These are phyloP conservation scores for Tetrastigma voinierianum DNA, from an alignment of 164 flowering plant species.

Conservation along the genomic window DNA sequence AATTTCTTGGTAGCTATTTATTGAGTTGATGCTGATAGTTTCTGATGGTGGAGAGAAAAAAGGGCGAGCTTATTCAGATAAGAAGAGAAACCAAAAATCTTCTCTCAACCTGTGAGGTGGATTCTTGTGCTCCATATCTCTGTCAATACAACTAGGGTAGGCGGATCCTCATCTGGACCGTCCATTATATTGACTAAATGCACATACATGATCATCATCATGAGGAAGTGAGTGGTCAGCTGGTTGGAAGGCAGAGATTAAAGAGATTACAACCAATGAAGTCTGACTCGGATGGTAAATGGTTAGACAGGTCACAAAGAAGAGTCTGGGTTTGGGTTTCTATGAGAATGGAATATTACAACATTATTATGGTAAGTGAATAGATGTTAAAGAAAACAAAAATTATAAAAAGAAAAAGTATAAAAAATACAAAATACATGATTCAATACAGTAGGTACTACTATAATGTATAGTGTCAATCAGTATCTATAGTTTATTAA, in stretches of 20 bases:
- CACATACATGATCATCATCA: background rate
- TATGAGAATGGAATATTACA: too few species aligned
- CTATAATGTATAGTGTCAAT: too few species aligned
- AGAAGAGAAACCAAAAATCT: slow-evolving; percentile 4
- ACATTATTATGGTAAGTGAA: too few species aligned
- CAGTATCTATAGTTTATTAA: too few species aligned
- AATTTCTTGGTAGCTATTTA: background rate
- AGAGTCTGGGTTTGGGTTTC: too few species aligned
- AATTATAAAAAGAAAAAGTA: too few species aligned
- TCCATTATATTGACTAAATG: slow-evolving; percentile 10
- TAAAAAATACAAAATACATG: too few species aligned
- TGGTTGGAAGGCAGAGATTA: slow-evolving; percentile 6
- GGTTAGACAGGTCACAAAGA: too few species aligned
- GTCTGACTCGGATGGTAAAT: too few species aligned
- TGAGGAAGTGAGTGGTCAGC: background rate
- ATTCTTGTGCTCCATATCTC: background rate
- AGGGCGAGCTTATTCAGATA: background rate
- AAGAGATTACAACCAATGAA: too few species aligned
- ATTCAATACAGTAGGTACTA: too few species aligned
- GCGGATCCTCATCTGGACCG: slow-evolving; percentile 10
- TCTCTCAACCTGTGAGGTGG: background rate
- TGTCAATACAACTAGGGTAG: slow-evolving; percentile 8
- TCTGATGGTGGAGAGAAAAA: slow-evolving; percentile 9
- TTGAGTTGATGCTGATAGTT: slow-evolving; percentile 16
- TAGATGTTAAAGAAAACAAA: too few species aligned